Conservation (phyloP, 202 grass and related monocot species). For the Carex arenaria region DNA sequence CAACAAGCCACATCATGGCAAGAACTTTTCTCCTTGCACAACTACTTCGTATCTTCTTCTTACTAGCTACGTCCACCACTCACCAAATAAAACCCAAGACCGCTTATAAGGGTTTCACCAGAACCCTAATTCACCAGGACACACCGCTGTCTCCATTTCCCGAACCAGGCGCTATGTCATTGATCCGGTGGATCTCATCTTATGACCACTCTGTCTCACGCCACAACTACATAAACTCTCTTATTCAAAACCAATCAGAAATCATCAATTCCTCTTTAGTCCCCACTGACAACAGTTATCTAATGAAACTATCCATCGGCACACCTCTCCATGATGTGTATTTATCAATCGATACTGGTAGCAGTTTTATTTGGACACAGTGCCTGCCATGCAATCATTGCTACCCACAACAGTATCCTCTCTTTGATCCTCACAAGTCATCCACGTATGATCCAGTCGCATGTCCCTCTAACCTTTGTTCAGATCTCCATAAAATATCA, state of each 20-base stretch:
- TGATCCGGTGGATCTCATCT: background rate
- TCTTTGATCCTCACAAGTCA: constrained; percentile 24
- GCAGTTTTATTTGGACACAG: constrained; percentile 23
- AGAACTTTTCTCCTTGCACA: background rate
- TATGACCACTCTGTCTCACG: background rate
- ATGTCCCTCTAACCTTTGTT: constrained; percentile 12
- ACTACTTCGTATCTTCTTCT: background rate
- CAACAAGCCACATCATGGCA: background rate
- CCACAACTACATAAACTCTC: constrained; percentile 1
- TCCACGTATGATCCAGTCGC: background rate
- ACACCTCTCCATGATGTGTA: constrained; percentile 12
- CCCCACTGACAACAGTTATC: constrained; percentile 1
- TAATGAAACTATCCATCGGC: constrained; percentile 15
- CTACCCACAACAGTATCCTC: constrained; percentile 7
- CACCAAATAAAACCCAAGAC: background rate
- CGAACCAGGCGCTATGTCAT: background rate
- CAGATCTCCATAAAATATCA: background rate
- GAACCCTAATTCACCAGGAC: constrained; percentile 10
- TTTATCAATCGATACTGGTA: constrained; percentile 20
- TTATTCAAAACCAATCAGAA: background rate
- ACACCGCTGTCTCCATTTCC: constrained; percentile 16
- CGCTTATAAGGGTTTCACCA: background rate
- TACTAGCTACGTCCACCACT: background rate
- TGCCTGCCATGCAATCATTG: constrained; percentile 22
- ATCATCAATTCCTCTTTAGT: background rate